Conservation (phyloP, 441 rosid species). For the Codiaeum variegatum region DNA sequence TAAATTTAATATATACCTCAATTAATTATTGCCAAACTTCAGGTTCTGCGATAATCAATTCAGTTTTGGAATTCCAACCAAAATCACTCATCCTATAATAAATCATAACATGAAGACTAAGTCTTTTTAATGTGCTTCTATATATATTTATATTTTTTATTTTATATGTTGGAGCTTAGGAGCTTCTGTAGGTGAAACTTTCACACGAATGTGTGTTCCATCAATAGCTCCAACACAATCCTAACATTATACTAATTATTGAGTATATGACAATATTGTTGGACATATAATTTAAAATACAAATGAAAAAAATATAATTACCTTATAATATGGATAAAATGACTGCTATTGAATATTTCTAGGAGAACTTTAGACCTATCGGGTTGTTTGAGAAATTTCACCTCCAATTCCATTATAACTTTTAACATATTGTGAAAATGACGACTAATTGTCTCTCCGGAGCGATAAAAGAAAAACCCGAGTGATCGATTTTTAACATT, state of each 20-base stretch:
- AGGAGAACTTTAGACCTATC: neutral
- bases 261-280: no score
- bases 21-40: no score
- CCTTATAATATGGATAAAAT: neutral
- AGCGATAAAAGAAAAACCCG: neutral
- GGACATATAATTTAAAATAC: no score
- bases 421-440: neutral
- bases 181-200: neutral
- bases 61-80: no score
- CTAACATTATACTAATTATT: neutral
- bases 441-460: neutral
- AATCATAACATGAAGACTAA: no score
- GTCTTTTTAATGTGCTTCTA: no score
- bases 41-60: no score
- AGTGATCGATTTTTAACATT: neutral
- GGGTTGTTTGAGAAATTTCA: neutral
- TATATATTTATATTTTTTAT: no score
- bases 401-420: neutral
- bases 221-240: neutral
- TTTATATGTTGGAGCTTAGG: neutral
- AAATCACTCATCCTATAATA: no score
- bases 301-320: neutral
- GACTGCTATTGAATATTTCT: neutral
- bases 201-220: neutral
- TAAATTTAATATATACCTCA: no score